Percentiles rank a stretch among this genome's conserved stretches.
Evolutionary conservation across 805 yeast genomes (phyloP).

Genomic region (Candida broadrunensis): DNA sequence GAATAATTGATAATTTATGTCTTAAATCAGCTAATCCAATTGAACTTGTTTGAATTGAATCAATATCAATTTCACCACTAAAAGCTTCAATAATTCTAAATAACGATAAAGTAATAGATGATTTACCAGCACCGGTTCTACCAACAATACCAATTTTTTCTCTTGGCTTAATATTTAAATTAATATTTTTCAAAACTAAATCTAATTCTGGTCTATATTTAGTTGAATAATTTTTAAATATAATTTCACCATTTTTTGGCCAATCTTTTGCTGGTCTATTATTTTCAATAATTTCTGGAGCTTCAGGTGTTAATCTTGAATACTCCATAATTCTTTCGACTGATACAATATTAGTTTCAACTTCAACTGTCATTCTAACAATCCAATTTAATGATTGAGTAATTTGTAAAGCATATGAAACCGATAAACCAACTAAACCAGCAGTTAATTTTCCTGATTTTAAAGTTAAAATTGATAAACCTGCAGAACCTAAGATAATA

Average conservation of each 20-base stretch:
- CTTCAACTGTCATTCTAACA: slow-evolving; percentile 98
- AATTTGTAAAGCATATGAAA: slow-evolving; percentile 87
- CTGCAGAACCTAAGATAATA: slow-evolving; percentile 83
- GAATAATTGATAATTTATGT: slow-evolving; percentile 40
- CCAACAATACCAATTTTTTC: slow-evolving; percentile 46
- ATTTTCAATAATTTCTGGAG: slow-evolving; percentile 64
- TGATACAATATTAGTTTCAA: slow-evolving; percentile 94
- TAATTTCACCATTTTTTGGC: slow-evolving; percentile 38
- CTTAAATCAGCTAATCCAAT: slow-evolving; percentile 44
- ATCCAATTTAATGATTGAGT: slow-evolving; percentile 96
- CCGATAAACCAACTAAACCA: slow-evolving; percentile 91
- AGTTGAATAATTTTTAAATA: slow-evolving; percentile 37
- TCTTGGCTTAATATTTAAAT: slow-evolving; percentile 31
- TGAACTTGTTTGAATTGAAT: slow-evolving; percentile 26
- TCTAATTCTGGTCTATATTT: slow-evolving; percentile 45
- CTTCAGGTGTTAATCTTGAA: slow-evolving; percentile 77
- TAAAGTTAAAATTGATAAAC: slow-evolving; percentile 70
- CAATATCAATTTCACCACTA: slow-evolving; percentile 36
- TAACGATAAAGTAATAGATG: slow-evolving; percentile 41
- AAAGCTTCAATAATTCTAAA: slow-evolving; percentile 41
- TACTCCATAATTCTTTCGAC: slow-evolving; percentile 94
- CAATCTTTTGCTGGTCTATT: slow-evolving; percentile 53
- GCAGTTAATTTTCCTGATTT: slow-evolving; percentile 71
- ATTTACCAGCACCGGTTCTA: slow-evolving; percentile 46
- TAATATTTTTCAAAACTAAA: slow-evolving; percentile 38